Conservation (phyloP, 495 filamentous ascomycete species). For the Trichodelitschia bisporula region DNA sequence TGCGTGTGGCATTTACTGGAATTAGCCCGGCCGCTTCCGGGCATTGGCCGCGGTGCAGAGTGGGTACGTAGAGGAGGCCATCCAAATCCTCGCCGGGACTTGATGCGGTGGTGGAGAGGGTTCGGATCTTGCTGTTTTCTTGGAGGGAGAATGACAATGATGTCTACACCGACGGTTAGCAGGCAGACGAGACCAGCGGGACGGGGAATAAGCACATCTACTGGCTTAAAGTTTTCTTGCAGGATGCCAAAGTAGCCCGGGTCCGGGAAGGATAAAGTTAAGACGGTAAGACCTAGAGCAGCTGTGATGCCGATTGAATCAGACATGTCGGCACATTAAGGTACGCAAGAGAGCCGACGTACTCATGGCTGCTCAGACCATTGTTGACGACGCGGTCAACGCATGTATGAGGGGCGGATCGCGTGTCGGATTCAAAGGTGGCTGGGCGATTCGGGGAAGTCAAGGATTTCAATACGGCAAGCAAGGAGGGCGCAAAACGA, state of each 20-base stretch:
- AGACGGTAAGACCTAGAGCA: slow-evolving; percentile 8
- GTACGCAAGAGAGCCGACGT: too few species aligned
- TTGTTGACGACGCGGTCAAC: too few species aligned
- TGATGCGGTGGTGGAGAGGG: slow-evolving; percentile 37
- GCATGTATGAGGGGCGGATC: too few species aligned
- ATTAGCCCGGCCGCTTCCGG: slow-evolving; percentile 30
- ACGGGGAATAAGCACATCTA: slow-evolving; percentile 4
- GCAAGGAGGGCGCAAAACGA: too few species aligned
- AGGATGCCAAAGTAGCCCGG: slow-evolving; percentile 6
- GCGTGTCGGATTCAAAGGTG: too few species aligned
- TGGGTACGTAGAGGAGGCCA: slow-evolving; percentile 65
- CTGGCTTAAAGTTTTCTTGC: slow-evolving; percentile 5
- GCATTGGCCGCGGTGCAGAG: background rate
- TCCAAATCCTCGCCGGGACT: slow-evolving; percentile 28
- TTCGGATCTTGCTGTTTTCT: slow-evolving; percentile 36
- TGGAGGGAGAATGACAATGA: slow-evolving; percentile 34
- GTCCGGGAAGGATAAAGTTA: slow-evolving; percentile 14
- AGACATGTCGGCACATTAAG: too few species aligned
- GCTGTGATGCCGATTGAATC: too few species aligned
- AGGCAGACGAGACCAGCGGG: background rate
- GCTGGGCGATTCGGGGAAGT: too few species aligned
- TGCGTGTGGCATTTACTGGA: slow-evolving; percentile 49
- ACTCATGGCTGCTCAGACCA: too few species aligned
- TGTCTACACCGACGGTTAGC: background rate
- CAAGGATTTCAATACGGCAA: too few species aligned